These are phyloP conservation scores for Parasitella parasitica DNA, from an alignment of 371 early-diverging fungal species.

Conservation along the genomic window DNA sequence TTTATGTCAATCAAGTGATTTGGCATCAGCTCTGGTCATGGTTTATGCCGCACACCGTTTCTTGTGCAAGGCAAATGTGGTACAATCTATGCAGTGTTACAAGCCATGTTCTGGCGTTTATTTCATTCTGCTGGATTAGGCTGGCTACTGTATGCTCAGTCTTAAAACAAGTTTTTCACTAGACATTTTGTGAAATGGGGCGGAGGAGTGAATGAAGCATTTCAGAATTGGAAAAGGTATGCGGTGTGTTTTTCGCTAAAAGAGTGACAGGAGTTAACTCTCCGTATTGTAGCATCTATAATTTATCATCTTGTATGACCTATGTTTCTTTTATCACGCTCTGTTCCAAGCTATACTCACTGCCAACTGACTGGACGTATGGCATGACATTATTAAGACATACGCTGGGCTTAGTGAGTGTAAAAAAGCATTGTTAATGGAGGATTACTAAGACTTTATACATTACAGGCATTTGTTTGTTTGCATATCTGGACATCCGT, in stretches of 20 bases:
- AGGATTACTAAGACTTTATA: neutral
- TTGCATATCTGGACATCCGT: conserved; percentile 87
- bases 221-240: conserved; percentile 73
- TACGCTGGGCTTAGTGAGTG: conserved; percentile 59
- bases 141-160: conserved; percentile 68
- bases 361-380: conserved; percentile 72
- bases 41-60: conserved; percentile 68
- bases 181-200: conserved; percentile 86
- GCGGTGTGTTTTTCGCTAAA: conserved; percentile 28
- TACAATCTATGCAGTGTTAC: conserved; percentile 43
- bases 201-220: conserved; percentile 77
- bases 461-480: conserved; percentile 56
- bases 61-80: conserved; percentile 39
- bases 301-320: conserved; percentile 83
- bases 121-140: conserved; percentile 79
- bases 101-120: conserved; percentile 81
- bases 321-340: conserved; percentile 81
- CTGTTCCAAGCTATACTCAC: conserved; percentile 69
- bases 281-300: conserved; percentile 62
- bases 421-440: neutral
- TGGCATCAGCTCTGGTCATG: conserved; percentile 68
- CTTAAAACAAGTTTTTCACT: conserved; percentile 73
- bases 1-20: conserved; percentile 70
- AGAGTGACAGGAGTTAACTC: neutral
- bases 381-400: conserved; percentile 75